phyloP scores from a whole-genome alignment of 495 filamentous ascomycete genomes.

The Pseudevernia furfuracea region DNA sequence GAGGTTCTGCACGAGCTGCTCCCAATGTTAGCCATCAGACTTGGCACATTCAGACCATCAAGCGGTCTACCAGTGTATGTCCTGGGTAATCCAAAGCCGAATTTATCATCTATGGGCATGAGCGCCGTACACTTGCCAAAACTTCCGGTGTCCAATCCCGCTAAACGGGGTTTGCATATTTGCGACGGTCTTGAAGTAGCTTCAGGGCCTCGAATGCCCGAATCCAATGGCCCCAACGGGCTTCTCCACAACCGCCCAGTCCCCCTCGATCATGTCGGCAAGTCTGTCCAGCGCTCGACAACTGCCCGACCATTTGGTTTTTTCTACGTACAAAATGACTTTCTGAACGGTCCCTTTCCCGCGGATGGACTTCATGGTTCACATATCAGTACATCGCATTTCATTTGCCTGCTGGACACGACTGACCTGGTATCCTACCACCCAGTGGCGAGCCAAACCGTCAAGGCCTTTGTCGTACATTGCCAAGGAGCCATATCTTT shows the following conservation, averaged over 20 bases:
- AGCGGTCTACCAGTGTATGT: too few relatives aligned
- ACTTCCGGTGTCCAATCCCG: too few relatives aligned
- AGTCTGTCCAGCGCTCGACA: not conserved
- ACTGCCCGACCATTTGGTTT: not conserved
- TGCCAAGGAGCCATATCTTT: not conserved
- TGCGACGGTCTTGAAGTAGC: too few relatives aligned
- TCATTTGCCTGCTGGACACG: not conserved
- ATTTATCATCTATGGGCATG: too few relatives aligned
- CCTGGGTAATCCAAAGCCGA: too few relatives aligned
- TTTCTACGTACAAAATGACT: not conserved
- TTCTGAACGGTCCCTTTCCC: not conserved
- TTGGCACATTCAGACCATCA: too few relatives aligned
- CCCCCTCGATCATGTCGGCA: not conserved
- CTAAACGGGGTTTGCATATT: too few relatives aligned
- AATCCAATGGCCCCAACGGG: not conserved
- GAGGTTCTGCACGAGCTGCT: too few relatives aligned
- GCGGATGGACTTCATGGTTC: not conserved
- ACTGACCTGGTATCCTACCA: not conserved
- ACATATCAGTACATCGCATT: not conserved
- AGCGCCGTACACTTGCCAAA: too few relatives aligned
- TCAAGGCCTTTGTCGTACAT: not conserved
- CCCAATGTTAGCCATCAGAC: too few relatives aligned
- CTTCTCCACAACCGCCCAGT: not conserved
- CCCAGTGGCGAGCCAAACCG: not conserved
- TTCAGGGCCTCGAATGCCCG: too few relatives aligned